A percentile compares a stretch with the other conserved stretches of the same genome.
phyloP scores from a whole-genome alignment of 2,329 filamentous ascomycete genomes.

The Epichloe coenophiala region DNA sequence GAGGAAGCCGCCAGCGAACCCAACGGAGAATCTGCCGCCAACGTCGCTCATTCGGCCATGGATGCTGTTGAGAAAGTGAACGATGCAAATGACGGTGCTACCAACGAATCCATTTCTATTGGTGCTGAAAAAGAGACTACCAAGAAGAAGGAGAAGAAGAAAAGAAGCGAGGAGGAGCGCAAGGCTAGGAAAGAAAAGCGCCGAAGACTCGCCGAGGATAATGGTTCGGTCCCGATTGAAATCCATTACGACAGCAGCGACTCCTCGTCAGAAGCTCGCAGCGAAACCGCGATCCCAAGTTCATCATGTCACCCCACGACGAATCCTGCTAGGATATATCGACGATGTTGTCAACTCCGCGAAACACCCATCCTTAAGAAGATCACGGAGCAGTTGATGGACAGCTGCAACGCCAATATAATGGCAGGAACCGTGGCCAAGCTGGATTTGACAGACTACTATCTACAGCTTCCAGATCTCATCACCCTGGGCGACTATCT shows the following conservation, averaged over 20 bases:
- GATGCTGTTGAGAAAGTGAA: slow-evolving; percentile 8
- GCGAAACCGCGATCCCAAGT: slow-evolving; percentile 11
- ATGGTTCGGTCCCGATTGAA: slow-evolving; percentile 76
- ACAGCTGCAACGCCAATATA: slow-evolving; percentile 49
- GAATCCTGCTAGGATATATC: slow-evolving; percentile 84
- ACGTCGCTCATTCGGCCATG: background rate
- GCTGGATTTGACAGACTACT: slow-evolving; percentile 73
- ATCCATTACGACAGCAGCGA: slow-evolving; percentile 59
- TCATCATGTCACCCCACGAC: slow-evolving; percentile 53
- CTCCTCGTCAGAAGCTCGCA: slow-evolving; percentile 27
- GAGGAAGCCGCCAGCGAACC: slow-evolving; percentile 9
- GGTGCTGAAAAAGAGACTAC: slow-evolving; percentile 29
- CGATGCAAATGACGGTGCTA: slow-evolving; percentile 14
- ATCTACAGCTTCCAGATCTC: slow-evolving; percentile 70
- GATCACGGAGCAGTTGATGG: slow-evolving; percentile 75
- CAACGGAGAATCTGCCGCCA: background rate
- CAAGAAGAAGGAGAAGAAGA: slow-evolving; percentile 91
- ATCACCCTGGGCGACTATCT: slow-evolving; percentile 86
- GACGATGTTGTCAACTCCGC: slow-evolving; percentile 83
- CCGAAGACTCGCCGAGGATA: slow-evolving; percentile 71
- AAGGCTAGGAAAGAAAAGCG: slow-evolving; percentile 88
- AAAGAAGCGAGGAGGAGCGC: slow-evolving; percentile 75
- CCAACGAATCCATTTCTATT: slow-evolving; percentile 6
- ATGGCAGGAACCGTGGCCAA: slow-evolving; percentile 66
- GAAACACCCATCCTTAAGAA: slow-evolving; percentile 88